Evolutionary conservation across 352 stramenopile genomes (phyloP), one percentile per base, ranked within the genome.

Genomic region (Thraustochytrium sp.): DNA sequence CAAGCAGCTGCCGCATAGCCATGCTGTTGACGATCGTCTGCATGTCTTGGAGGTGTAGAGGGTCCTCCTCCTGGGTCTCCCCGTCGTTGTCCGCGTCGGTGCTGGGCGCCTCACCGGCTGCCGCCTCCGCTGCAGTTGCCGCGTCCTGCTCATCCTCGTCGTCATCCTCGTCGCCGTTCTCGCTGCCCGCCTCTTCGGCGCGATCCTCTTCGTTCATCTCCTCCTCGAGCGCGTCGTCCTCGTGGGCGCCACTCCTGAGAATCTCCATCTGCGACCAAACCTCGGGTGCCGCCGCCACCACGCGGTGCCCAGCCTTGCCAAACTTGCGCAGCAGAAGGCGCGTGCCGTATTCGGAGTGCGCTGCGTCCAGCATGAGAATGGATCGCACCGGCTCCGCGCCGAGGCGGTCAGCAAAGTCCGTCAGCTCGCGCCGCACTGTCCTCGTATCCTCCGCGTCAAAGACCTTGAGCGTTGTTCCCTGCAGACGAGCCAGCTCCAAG

Each of bases 201-300:
- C 40, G 37, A n/a, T 75, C 62, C 34, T 75, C 62, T 18, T 75
- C 62, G 40, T 75, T 37, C 62, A 54, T 54, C 11, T 75, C 62
- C 16, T 75, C 62, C 31, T 75, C 62, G 62, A 54, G 37, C 3
- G 9, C 31, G 23, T 75, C 62, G 11, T 75, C 62, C 18, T 75
- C 62, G 29, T 75, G 37, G 16, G 62, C 38, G 48, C 62, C 62
- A n/a, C 13, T 31, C 62, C 53, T 54, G 38, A 72, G 40, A 55
- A 38, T 44, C 21, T 72, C 59, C 9, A 72, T 21, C 26, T 72
- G 59, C 8, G 59, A 44, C 59, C 59, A 72, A 16, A 49, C 59
- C 3, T 49, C 13, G 8, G 59, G 59, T 5, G 40, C 40, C 9
- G 9, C 29, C 9, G 40, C 36, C 42, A 42, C 9, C 8, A 72